Evolutionary conservation across 495 filamentous ascomycete species (phyloP), one percentile per base, ranked within the genome.

Genomic region (Penicillium dipodomyicola): DNA sequence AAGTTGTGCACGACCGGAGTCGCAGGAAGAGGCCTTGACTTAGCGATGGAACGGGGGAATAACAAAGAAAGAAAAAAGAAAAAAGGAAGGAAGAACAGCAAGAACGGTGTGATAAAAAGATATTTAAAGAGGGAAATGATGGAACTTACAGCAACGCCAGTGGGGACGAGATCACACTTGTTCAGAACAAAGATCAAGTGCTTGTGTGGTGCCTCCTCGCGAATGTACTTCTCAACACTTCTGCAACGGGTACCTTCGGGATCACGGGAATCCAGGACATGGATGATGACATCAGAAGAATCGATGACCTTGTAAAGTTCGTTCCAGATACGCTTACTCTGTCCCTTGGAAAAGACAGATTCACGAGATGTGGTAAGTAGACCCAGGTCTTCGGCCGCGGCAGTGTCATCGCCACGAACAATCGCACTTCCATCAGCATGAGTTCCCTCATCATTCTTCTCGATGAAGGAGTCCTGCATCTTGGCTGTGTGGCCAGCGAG

Each of bases 231-330:
- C 65, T 97, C 94, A 40, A 96, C 71, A 66, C 87, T 90, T 19
- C 88, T 80, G 78, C 94, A 96, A 40, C 93, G 83, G 35, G 93
- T 97, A 15, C 92, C 91, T 5, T 91, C 71, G 14, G 93, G 93
- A 74, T 97, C 92, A 70, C 93, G 83, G 32, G 93, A 90, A 75
- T 97, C 93, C 5, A 97, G 72, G n/a, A 96, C 89, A 63, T 97
- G 93, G 30, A 97, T 87, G 30, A 97, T 83, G 23, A 97, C 91
- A 68, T 97, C 93, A n/a, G 91, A 93, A 8, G 91, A 92, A 72
- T 96, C 91, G 25, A 97, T 91, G 65, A 96, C 91, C 75, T 98
- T 96, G 77, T 93, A 96, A n/a, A 98, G 72, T 64, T 98, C 94
- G 71, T 97, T 97, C 92, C 92, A 97, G 62, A 98, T 98, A 47